These are phyloP conservation scores for Diplodia seriata DNA, from an alignment of 2,329 filamentous ascomycete species.

Conservation along the genomic window DNA sequence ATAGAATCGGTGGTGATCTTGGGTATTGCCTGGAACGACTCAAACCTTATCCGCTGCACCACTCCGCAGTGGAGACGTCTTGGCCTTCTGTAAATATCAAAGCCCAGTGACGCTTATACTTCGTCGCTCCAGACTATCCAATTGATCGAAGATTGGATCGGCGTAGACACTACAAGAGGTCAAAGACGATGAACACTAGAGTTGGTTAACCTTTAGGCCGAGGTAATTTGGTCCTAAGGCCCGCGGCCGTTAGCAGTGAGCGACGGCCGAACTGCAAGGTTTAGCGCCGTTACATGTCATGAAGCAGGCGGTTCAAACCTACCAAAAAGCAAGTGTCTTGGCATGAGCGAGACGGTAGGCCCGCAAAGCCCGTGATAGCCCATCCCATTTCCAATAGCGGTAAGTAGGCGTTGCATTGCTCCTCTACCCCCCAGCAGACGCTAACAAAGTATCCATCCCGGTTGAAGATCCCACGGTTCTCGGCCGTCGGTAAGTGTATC, in stretches of 20 bases:
- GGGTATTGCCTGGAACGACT: no score
- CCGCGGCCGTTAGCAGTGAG: neutral
- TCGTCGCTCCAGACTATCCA: no score
- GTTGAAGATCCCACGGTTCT: neutral
- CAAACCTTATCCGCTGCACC: no score
- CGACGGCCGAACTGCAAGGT: neutral
- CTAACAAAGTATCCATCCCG: neutral
- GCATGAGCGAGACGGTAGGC: neutral
- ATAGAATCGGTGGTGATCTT: no score
- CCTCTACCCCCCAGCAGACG: neutral
- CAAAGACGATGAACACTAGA: neutral
- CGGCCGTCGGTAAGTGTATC: neutral
- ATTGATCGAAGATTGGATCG: no score
- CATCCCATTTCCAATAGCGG: neutral
- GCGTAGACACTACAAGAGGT: neutral
- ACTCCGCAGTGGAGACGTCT: no score
- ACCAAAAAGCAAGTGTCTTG: neutral
- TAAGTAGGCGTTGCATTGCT: neutral
- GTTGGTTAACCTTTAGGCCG: neutral
- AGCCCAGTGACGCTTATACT: no score
- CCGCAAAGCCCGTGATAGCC: neutral
- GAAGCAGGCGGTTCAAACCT: neutral
- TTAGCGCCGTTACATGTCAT: constrained; percentile 2
- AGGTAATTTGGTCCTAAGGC: neutral
- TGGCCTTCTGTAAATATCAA: no score